Evolutionary conservation across 345 rosid genomes (phyloP).

Genomic region (Ceriops zippeliana): DNA sequence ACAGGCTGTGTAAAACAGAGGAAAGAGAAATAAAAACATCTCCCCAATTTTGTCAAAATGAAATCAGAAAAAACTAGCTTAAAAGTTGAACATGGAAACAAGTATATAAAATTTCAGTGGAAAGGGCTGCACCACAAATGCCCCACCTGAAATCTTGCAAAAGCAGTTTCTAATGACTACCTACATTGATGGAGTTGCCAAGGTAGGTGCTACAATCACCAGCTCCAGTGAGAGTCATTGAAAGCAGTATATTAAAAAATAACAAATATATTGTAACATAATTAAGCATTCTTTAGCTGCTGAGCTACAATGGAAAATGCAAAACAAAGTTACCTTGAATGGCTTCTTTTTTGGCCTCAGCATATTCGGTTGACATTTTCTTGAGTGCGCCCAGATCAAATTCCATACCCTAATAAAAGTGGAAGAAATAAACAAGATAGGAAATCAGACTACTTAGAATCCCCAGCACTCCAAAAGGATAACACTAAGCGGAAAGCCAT

Average conservation of each 20-base stretch:
- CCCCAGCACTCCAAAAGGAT: neutral
- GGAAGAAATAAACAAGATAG: neutral
- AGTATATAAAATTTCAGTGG: no score
- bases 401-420: conserved; percentile 45
- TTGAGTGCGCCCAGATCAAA: conserved; percentile 47
- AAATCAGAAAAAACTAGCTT: neutral
- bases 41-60: neutral
- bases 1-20: no score
- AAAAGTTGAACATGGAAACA: no score
- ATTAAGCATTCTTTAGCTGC: neutral
- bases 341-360: conserved; percentile 63
- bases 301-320: neutral
- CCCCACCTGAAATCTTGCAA: neutral
- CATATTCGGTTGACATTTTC: conserved; percentile 54
- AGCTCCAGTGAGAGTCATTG: neutral
- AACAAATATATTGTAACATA: neutral
- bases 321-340: conserved; percentile 45
- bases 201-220: neutral
- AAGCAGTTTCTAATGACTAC: neutral
- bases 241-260: neutral
- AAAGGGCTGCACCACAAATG: neutral
- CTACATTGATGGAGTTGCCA: no score
- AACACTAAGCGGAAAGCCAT: neutral
- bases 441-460: neutral
- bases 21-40: neutral